Evolutionary conservation across 345 rosid genomes (phyloP), one percentile per base, ranked within the genome.

Genomic region (Erodium maritimum): DNA sequence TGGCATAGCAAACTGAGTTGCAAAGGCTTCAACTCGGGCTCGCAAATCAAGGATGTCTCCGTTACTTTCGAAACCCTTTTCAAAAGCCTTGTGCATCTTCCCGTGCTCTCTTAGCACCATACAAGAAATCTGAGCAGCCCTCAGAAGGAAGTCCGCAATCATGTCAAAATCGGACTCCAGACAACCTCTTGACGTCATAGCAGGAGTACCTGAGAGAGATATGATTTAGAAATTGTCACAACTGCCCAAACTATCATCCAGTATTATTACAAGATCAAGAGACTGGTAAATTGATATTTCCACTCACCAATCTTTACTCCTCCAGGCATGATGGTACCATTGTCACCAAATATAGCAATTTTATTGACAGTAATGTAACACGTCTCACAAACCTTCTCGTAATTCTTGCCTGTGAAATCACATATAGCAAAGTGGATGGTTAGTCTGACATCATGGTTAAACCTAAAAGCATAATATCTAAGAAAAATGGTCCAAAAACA

Each of bases 111-210:
- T 77, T 65, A 77, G 86, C 68, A 79, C 69, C 46, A 63, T 61
- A 65, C 79, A 72, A 56, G 95, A 73, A 23, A 91, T 86, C 56
- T 82, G 85, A 57, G 88, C 96, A 34, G 90, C 97, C 62, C 75
- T 84, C 7, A 80, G 79, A 24, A 91, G 91, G 68, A 82, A 82
- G 54, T 80, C 95, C 0, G 91, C 90, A 65, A 91, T 80, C 23
- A 69, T 79, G 72, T 91, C 90, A 24, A 88, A 91, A 79, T 91
- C 96, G 57, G 88, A 61, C 79, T 91, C 95, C 62, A 88, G 70
- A 71, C 97, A 88, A 29, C 96, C 96, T 64, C 96, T 86, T 33
- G 96, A 82, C 55, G 95, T 91, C 97, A 91, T 91, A 18, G 91
- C 95, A 60, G 96, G 96, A 72, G 96, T 80, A 17, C 97, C 97